Conservation (phyloP, 148 eudicot genomes). For the Fagopyrum esculentum region DNA sequence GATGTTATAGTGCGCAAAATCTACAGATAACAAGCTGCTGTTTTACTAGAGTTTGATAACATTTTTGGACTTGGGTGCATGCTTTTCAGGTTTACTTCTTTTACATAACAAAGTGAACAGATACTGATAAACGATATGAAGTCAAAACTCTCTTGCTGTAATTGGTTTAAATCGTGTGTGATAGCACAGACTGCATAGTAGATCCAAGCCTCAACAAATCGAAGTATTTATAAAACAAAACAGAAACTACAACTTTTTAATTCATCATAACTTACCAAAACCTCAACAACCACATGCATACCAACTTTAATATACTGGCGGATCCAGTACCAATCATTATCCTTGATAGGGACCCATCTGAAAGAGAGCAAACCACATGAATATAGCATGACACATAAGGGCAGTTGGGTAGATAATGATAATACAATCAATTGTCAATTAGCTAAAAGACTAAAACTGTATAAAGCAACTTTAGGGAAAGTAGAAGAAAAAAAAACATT, state of each 20-base stretch:
- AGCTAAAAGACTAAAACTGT: too few species aligned
- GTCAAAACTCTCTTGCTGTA: not conserved
- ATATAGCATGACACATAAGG: not conserved
- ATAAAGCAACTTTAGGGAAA: not conserved
- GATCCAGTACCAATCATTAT: constrained; percentile 99
- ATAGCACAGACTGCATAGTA: not conserved
- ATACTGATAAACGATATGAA: not conserved
- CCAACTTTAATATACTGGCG: constrained; percentile 98
- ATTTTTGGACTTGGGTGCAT: not conserved
- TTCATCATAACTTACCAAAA: constrained; percentile 57
- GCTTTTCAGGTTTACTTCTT: not conserved
- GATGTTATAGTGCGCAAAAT: not conserved
- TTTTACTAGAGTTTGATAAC: not conserved
- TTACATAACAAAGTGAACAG: constrained; percentile 2
- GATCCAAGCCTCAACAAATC: not conserved
- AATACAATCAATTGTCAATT: too few species aligned
- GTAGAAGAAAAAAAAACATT: not conserved
- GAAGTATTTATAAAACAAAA: not conserved
- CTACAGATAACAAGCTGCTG: not conserved
- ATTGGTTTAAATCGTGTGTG: not conserved
- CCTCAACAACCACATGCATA: constrained; percentile 86
- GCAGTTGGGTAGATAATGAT: too few species aligned
- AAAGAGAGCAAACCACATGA: constrained; percentile 18
- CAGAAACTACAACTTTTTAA: not conserved
- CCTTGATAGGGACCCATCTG: constrained; percentile 97